A percentile compares a stretch with the other conserved stretches of the same genome.
Evolutionary conservation across 1,284 basidiomycete genomes (phyloP).

Genomic region (Polyporus tsugae): DNA sequence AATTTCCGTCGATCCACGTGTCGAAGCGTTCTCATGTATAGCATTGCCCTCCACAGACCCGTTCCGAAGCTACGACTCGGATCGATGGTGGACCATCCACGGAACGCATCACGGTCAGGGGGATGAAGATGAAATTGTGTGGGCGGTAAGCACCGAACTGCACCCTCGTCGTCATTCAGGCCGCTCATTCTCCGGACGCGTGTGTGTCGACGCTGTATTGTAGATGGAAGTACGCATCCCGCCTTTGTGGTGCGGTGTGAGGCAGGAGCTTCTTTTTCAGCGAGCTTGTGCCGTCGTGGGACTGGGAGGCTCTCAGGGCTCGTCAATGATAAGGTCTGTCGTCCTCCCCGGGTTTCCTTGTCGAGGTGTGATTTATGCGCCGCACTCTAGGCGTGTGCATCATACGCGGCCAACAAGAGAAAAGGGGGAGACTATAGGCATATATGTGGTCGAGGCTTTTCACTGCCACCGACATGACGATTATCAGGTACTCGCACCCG

Average conservation of each 20-base stretch:
- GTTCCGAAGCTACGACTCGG: not conserved
- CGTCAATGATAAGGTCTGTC: not conserved
- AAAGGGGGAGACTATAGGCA: not conserved
- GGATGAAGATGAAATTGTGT: not conserved
- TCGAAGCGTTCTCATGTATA: not conserved
- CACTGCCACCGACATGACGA: not conserved
- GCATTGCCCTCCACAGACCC: not conserved
- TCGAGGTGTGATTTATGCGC: not conserved
- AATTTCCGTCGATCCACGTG: not conserved
- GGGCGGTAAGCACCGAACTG: not conserved
- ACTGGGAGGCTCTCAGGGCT: not conserved
- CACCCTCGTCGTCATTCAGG: slow-evolving; percentile 7
- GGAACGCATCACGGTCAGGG: not conserved
- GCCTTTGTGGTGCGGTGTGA: not conserved
- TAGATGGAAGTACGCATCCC: not conserved
- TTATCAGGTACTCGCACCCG: not conserved
- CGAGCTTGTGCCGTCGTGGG: slow-evolving; percentile 10
- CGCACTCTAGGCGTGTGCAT: not conserved
- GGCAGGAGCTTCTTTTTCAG: not conserved
- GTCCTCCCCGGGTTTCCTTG: not conserved
- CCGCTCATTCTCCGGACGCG: not conserved
- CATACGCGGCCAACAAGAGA: not conserved
- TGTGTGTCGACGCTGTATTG: not conserved
- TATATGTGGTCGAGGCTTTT: not conserved
- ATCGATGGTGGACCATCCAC: not conserved